Evolutionary conservation across 164 flowering plant genomes (phyloP).

Genomic region (Vitis amurensis): DNA sequence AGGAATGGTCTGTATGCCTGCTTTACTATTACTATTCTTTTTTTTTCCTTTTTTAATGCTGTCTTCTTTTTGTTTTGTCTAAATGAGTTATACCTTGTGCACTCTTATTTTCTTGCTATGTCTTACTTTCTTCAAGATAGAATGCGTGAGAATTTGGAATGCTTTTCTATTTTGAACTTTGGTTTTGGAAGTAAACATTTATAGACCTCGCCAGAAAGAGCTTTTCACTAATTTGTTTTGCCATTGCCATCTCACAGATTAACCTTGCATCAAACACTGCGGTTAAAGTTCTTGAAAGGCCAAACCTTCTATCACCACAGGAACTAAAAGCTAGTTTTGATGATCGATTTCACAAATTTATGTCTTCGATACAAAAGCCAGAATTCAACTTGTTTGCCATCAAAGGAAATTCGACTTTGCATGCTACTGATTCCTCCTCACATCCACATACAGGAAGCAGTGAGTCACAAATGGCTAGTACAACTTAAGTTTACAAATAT

Average conservation of each 20-base stretch:
- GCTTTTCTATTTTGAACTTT: background rate
- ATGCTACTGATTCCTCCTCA: constrained; percentile 2
- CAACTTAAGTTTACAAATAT: background rate
- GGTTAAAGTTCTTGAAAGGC: constrained; percentile 29
- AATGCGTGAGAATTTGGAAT: too few relatives aligned
- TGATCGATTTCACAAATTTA: constrained; percentile 24
- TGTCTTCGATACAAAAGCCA: constrained; percentile 18
- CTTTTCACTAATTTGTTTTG: background rate
- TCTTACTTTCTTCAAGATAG: too few relatives aligned
- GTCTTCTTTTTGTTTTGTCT: too few relatives aligned
- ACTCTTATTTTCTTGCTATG: too few relatives aligned
- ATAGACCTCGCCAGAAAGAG: background rate
- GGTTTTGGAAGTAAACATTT: background rate
- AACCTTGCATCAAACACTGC: constrained; percentile 25
- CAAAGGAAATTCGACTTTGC: constrained; percentile 4
- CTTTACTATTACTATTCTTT: background rate
- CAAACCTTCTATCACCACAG: constrained; percentile 32
- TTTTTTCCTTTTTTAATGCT: too few relatives aligned
- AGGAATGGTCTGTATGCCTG: background rate
- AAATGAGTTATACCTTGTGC: too few relatives aligned
- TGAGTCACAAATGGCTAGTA: constrained; percentile 4
- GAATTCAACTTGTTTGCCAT: constrained; percentile 7
- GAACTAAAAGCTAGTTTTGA: constrained; percentile 24
- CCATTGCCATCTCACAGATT: constrained; percentile 22
- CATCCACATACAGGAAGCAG: background rate